Evolutionary conservation across 495 filamentous ascomycete genomes (phyloP).

Genomic region (Tetracladium marchalianum): DNA sequence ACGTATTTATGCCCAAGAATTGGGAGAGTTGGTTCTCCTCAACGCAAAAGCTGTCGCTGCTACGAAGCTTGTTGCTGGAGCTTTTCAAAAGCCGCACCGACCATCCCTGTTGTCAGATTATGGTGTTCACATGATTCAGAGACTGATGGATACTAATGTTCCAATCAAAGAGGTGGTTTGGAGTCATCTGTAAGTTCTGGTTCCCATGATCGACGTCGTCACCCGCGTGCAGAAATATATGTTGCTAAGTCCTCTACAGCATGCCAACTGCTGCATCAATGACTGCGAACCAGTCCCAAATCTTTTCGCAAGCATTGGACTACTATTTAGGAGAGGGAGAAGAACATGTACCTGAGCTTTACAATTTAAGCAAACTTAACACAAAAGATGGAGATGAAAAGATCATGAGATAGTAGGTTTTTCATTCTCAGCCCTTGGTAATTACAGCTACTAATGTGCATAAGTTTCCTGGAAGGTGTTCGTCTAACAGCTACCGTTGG

Average conservation of each 20-base stretch:
- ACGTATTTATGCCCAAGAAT: conserved; percentile 47
- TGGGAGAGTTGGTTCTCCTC: conserved; percentile 49
- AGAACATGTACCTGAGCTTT: conserved; percentile 47
- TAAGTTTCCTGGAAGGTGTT: conserved; percentile 52
- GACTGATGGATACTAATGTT: conserved; percentile 54
- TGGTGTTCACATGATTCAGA: conserved; percentile 60
- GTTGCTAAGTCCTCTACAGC: background rate
- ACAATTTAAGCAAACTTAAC: conserved; percentile 40
- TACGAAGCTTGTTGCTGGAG: conserved; percentile 41
- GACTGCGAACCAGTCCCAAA: conserved; percentile 62
- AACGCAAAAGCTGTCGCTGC: conserved; percentile 56
- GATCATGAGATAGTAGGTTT: conserved; percentile 27
- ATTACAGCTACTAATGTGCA: conserved; percentile 2
- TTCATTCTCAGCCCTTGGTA: no score
- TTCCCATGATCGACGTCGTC: conserved; percentile 32
- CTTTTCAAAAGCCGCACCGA: conserved; percentile 31
- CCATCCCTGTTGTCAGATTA: conserved; percentile 53
- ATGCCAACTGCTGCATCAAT: conserved; percentile 31
- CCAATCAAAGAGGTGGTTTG: conserved; percentile 61
- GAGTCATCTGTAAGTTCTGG: conserved; percentile 42
- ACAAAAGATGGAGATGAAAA: conserved; percentile 37
- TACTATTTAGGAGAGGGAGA: conserved; percentile 58
- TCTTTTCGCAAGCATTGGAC: conserved; percentile 70
- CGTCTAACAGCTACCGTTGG: conserved; percentile 53
- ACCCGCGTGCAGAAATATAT: conserved; percentile 16